Percentiles rank a stretch among this genome's conserved stretches.
Conservation (phyloP, 192 early-diverging fungal genomes). For the Backusella westeae region DNA sequence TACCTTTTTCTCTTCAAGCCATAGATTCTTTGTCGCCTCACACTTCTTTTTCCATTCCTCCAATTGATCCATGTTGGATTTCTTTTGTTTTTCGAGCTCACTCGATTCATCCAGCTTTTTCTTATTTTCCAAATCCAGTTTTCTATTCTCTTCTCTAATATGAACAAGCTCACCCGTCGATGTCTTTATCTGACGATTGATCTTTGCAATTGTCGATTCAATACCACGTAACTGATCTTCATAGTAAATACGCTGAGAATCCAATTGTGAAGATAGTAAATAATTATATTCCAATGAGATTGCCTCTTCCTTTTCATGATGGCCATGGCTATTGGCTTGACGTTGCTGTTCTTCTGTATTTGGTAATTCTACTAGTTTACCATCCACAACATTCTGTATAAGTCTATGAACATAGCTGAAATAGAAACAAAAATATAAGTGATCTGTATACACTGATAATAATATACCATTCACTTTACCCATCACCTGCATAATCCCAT, state of each 20-base stretch:
- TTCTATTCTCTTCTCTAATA: slow-evolving; percentile 1
- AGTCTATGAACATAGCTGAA: slow-evolving; percentile 83
- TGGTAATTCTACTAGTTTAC: slow-evolving; percentile 90
- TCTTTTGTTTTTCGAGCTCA: slow-evolving; percentile 39
- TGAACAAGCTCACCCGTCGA: background rate
- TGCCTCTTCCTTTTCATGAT: slow-evolving; percentile 72
- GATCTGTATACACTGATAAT: background rate
- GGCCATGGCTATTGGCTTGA: background rate
- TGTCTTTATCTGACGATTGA: slow-evolving; percentile 33
- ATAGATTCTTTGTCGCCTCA: slow-evolving; percentile 50
- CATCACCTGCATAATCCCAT: slow-evolving; percentile 98
- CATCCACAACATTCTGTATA: slow-evolving; percentile 88
- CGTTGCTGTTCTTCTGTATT: slow-evolving; percentile 20
- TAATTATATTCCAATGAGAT: slow-evolving; percentile 83
- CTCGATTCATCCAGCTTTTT: background rate
- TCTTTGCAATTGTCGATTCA: slow-evolving; percentile 47
- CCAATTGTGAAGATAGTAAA: slow-evolving; percentile 83
- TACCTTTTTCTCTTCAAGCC: slow-evolving; percentile 73
- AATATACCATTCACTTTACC: slow-evolving; percentile 24
- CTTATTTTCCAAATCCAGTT: background rate
- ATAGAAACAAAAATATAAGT: background rate
- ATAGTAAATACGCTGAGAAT: slow-evolving; percentile 85
- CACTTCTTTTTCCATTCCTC: slow-evolving; percentile 56
- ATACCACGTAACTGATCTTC: slow-evolving; percentile 62
- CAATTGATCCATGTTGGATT: slow-evolving; percentile 51